These are phyloP conservation scores for Metrosideros polymorpha DNA, from an alignment of 441 rosid species.

Conservation along the genomic window DNA sequence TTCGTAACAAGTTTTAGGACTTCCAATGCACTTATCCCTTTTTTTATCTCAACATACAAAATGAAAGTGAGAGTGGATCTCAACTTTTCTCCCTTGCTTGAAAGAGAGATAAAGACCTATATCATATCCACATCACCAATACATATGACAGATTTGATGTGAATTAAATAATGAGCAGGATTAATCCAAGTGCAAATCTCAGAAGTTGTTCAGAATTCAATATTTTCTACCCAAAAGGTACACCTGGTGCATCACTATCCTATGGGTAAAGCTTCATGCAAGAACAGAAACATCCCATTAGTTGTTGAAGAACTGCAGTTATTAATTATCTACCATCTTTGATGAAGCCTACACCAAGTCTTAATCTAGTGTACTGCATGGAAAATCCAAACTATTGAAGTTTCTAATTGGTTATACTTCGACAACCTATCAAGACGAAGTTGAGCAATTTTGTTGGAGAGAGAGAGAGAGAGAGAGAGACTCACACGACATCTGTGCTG, in stretches of 20 bases:
- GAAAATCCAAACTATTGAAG: not conserved
- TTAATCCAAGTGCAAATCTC: not conserved
- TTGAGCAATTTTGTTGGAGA: not conserved
- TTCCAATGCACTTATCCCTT: too few relatives aligned
- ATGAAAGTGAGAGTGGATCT: not conserved
- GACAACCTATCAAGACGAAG: not conserved
- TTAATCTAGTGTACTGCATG: not conserved
- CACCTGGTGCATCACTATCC: not conserved
- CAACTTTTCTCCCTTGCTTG: not conserved
- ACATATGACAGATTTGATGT: not conserved
- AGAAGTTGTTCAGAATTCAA: not conserved
- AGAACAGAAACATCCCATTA: not conserved
- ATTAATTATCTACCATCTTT: not conserved
- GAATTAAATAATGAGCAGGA: not conserved
- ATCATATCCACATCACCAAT: not conserved
- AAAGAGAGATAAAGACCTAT: not conserved
- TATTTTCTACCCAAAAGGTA: not conserved
- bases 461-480: conserved; percentile 2
- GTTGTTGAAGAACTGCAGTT: not conserved
- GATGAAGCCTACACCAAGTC: not conserved
- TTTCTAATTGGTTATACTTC: not conserved
- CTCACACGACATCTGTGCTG: conserved; percentile 95
- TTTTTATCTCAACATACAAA: not conserved
- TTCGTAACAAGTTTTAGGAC: too few relatives aligned
- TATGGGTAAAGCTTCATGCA: not conserved